phyloP scores from a whole-genome alignment of 2,329 filamentous ascomycete genomes.

The Ascosphaera apis region DNA sequence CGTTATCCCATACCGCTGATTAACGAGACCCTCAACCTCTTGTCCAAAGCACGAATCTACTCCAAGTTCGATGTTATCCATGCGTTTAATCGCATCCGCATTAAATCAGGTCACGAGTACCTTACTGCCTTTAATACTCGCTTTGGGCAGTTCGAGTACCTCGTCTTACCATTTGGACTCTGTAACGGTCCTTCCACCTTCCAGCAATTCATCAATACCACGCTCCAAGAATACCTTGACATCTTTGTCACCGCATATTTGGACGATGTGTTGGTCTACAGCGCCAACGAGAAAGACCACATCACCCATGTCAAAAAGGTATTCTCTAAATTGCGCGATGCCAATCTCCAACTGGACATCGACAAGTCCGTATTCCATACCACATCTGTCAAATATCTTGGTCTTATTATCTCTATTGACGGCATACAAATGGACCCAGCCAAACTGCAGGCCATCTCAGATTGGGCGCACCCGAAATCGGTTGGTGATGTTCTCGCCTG shows the following conservation, averaged over 20 bases:
- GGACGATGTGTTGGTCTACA: conserved; percentile 12
- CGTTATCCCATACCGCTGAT: conserved; percentile 9
- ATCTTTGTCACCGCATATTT: conserved; percentile 7
- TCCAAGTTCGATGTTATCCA: conserved; percentile 9
- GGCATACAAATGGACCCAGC: background rate
- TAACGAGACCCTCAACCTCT: conserved; percentile 7
- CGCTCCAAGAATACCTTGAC: conserved; percentile 6
- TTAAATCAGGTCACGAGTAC: conserved; percentile 8
- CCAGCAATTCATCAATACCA: conserved; percentile 9
- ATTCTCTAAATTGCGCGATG: too few relatives aligned
- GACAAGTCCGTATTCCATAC: too few relatives aligned
- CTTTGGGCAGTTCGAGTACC: background rate
- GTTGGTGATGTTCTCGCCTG: background rate
- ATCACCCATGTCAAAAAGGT: too few relatives aligned
- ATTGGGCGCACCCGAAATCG: background rate
- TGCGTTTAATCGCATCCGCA: conserved; percentile 9
- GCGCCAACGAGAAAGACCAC: too few relatives aligned
- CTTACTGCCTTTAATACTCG: background rate
- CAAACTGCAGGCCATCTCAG: background rate
- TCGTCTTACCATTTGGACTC: conserved; percentile 4
- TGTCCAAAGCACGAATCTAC: conserved; percentile 6
- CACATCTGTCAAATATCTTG: background rate
- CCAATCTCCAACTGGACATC: too few relatives aligned
- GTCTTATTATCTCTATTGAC: background rate
- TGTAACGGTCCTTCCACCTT: conserved; percentile 5